These are phyloP conservation scores for Aspergillus arachidicola DNA, from an alignment of 2,329 filamentous ascomycete species.

Conservation along the genomic window DNA sequence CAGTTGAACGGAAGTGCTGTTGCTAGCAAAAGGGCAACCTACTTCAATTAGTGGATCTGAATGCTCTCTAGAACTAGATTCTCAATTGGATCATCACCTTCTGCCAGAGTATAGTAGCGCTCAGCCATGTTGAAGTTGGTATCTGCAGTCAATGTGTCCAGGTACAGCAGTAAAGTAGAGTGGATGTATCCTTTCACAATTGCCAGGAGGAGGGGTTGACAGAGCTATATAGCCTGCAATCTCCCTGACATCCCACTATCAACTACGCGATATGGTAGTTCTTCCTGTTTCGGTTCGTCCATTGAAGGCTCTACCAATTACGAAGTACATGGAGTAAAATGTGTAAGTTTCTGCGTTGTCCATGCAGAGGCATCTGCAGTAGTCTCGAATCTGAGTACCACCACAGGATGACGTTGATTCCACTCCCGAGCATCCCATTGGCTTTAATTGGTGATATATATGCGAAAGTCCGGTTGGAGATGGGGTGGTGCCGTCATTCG, in stretches of 20 bases:
- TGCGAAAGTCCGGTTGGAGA: neutral
- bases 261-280: neutral
- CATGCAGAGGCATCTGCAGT: neutral
- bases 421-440: neutral
- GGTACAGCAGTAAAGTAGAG: neutral
- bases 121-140: neutral
- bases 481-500: neutral
- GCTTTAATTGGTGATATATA: neutral
- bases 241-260: neutral
- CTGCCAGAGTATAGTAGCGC: conserved; percentile 18
- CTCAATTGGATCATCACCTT: conserved; percentile 5
- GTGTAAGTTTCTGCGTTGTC: neutral
- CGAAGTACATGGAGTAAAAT: neutral
- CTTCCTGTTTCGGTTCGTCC: neutral
- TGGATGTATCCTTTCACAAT: neutral
- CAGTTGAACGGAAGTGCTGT: conserved; percentile 18
- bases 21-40: conserved; percentile 26
- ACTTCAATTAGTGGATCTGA: neutral
- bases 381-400: neutral
- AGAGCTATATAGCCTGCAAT: neutral
- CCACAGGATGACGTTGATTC: too few relatives aligned
- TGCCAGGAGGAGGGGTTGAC: neutral
- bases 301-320: neutral
- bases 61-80: neutral
- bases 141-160: neutral